phyloP scores from a whole-genome alignment of 495 filamentous ascomycete species.

The Aspergillus cavernicola region DNA sequence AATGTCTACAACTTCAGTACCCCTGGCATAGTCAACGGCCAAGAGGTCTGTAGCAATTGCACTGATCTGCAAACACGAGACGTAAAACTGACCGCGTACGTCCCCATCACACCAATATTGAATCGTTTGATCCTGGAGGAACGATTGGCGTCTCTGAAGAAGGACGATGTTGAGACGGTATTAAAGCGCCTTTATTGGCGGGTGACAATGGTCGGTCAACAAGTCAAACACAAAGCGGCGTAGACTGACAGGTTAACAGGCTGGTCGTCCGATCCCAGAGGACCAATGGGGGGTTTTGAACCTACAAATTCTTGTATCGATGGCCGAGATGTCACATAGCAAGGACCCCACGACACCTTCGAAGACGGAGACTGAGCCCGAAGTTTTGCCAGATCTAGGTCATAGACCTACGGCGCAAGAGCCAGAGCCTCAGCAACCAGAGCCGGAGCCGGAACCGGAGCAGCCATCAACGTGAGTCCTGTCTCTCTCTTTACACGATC shows the following conservation, averaged over 20 bases:
- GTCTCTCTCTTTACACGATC: too few relatives aligned
- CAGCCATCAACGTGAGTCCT: neutral
- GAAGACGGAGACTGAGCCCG: neutral
- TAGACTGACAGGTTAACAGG: neutral
- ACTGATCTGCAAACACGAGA: neutral
- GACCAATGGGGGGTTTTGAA: neutral
- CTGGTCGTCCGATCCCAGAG: neutral
- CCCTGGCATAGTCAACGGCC: neutral
- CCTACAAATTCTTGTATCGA: neutral
- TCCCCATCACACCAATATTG: neutral
- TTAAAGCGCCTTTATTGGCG: neutral
- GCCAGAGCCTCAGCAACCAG: neutral
- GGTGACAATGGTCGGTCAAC: neutral
- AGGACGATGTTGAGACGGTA: neutral
- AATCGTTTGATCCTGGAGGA: conserved; percentile 1
- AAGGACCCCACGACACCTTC: neutral
- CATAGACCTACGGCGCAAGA: neutral
- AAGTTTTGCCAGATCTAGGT: neutral
- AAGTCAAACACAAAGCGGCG: too few relatives aligned
- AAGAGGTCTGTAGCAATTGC: neutral
- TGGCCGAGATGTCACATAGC: neutral
- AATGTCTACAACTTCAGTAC: conserved; percentile 2
- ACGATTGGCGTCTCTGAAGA: neutral
- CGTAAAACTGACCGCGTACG: neutral
- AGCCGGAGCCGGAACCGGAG: neutral